A percentile compares a stretch with the other conserved stretches of the same genome.
Conservation (phyloP, 139 green algal genomes). For the Haematococcus lacustris region DNA sequence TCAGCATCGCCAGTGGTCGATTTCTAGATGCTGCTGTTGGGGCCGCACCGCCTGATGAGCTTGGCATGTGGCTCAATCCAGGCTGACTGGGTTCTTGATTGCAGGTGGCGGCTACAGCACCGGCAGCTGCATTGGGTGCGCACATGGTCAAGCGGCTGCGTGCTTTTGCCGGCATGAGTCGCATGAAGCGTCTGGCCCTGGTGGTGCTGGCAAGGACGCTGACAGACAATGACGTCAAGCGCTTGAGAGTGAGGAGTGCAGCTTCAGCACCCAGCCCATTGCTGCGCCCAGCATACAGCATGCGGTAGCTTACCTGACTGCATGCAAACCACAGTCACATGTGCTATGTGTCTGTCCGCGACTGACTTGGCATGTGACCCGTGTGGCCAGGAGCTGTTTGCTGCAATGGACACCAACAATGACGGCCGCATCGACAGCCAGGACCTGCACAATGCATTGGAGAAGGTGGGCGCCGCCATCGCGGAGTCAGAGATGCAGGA, state of each 20-base stretch:
- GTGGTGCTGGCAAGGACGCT: conserved; percentile 50
- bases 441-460: conserved; percentile 46
- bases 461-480: conserved; percentile 48
- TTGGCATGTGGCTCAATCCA: too few relatives aligned
- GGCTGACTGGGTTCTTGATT: too few relatives aligned
- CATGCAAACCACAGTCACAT: too few relatives aligned
- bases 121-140: conserved; percentile 38
- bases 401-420: conserved; percentile 52
- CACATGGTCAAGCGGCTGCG: conserved; percentile 56
- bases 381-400: conserved; percentile 39
- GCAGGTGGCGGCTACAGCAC: conserved; percentile 39
- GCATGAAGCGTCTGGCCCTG: conserved; percentile 56
- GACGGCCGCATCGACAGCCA: conserved; percentile 44
- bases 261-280: too few relatives aligned
- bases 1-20: too few relatives aligned
- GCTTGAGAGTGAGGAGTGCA: conserved; percentile 38
- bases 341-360: too few relatives aligned
- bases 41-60: too few relatives aligned
- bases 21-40: too few relatives aligned
- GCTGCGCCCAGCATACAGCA: too few relatives aligned
- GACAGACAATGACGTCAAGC: conserved; percentile 51
- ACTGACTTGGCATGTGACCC: too few relatives aligned
- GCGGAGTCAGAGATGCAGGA: conserved; percentile 45
- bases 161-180: conserved; percentile 49
- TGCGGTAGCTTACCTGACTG: too few relatives aligned